Conservation (phyloP, 257 asterid genomes). For the Paraleonurus japonicus region DNA sequence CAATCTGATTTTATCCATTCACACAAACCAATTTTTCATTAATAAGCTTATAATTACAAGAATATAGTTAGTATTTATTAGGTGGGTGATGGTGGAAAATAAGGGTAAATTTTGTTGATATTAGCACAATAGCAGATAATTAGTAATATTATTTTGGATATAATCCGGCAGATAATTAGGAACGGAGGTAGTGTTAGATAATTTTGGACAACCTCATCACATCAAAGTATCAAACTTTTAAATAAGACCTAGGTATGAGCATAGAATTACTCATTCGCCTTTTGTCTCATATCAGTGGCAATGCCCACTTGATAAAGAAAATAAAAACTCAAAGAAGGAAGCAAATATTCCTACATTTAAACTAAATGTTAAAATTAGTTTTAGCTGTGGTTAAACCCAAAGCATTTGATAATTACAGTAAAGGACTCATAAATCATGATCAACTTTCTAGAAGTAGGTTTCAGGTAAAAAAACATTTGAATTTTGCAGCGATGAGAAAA, state of each 20-base stretch:
- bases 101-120: too few species aligned
- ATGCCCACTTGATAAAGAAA: not conserved
- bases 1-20: too few species aligned
- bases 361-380: slow-evolving; percentile 5
- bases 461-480: not conserved
- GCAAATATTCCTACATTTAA: not conserved
- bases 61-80: too few species aligned
- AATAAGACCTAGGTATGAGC: not conserved
- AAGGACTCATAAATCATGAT: slow-evolving; percentile 9
- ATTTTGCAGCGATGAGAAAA: not conserved
- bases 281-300: not conserved
- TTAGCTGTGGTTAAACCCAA: slow-evolving; percentile 1
- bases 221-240: slow-evolving; percentile 9
- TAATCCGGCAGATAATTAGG: too few species aligned
- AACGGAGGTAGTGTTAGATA: too few species aligned
- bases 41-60: too few species aligned
- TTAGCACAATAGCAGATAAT: too few species aligned
- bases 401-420: slow-evolving; percentile 2
- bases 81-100: too few species aligned
- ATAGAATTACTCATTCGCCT: not conserved
- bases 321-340: slow-evolving; percentile 1
- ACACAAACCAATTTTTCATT: too few species aligned
- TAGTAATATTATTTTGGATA: too few species aligned
- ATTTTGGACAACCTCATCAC: slow-evolving; percentile 9
- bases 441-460: not conserved